phyloP scores from a whole-genome alignment of 1,284 basidiomycete genomes.

The Pterula multifida region DNA sequence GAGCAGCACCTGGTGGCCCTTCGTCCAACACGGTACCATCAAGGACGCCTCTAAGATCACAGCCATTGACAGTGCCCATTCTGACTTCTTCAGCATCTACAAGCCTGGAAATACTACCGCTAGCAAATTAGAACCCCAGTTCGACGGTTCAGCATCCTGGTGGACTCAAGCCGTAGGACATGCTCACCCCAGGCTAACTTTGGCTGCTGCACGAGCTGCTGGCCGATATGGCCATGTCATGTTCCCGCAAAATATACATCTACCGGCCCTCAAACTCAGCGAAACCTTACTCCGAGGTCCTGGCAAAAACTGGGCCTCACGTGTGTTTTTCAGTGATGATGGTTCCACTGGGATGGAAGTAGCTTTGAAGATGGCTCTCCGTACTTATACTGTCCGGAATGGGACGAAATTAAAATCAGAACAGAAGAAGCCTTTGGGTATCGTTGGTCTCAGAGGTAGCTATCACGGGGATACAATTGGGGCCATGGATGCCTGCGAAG shows the following conservation, averaged over 20 bases:
- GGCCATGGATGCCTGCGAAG: conserved; percentile 89
- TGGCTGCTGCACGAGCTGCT: conserved; percentile 82
- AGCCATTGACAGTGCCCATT: conserved; percentile 85
- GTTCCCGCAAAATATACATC: conserved; percentile 83
- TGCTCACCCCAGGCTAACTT: conserved; percentile 61
- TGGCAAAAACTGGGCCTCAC: conserved; percentile 80
- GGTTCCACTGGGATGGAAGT: conserved; percentile 96
- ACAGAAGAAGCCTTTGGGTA: conserved; percentile 51
- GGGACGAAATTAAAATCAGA: conserved; percentile 20
- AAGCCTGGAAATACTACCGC: conserved; percentile 16
- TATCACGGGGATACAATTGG: conserved; percentile 99
- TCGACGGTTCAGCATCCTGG: conserved; percentile 95
- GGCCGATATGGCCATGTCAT: conserved; percentile 96
- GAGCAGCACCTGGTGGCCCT: conserved; percentile 92
- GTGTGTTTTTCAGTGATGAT: conserved; percentile 91
- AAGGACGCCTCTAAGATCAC: conserved; percentile 64
- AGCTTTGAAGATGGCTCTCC: conserved; percentile 90
- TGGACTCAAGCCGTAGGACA: conserved; percentile 96
- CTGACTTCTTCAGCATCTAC: conserved; percentile 76
- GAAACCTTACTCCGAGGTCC: conserved; percentile 66
- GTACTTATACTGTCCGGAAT: conserved; percentile 49
- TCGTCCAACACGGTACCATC: conserved; percentile 82
- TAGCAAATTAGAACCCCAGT: conserved; percentile 51
- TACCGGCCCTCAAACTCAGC: conserved; percentile 73
- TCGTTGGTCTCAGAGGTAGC: conserved; percentile 84